Percentiles rank a stretch among this genome's conserved stretches.
Evolutionary conservation across 768 basidiomycete species (phyloP).

Genomic region (Mycena polygramma): DNA sequence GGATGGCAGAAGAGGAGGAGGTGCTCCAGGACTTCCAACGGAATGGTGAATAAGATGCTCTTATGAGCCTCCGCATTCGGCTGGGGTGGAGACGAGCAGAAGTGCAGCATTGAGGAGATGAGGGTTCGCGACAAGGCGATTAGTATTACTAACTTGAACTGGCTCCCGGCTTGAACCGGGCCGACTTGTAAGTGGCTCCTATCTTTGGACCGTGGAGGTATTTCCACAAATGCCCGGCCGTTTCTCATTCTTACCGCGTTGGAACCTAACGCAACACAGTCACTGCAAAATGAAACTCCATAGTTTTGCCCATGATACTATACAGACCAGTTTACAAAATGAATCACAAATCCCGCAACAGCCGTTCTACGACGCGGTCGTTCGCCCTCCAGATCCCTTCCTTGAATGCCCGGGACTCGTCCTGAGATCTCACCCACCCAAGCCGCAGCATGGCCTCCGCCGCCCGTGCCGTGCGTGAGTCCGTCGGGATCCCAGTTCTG

Average conservation of each 20-base stretch:
- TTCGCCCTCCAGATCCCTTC: constrained; percentile 47
- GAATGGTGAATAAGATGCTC: constrained; percentile 52
- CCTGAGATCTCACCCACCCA: constrained; percentile 47
- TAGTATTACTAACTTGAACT: too few relatives aligned
- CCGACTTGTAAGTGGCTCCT: too few relatives aligned
- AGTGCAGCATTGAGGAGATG: constrained; percentile 10
- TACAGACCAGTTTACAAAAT: too few relatives aligned
- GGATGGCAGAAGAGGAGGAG: constrained; percentile 69
- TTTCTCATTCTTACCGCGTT: too few relatives aligned
- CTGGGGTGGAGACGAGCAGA: background rate
- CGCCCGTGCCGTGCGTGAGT: constrained; percentile 36
- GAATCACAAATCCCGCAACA: constrained; percentile 47
- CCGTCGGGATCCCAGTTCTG: constrained; percentile 28
- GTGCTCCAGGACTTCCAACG: constrained; percentile 71
- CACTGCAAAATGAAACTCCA: too few relatives aligned
- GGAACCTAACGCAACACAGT: too few relatives aligned
- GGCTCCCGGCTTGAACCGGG: too few relatives aligned
- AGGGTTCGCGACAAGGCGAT: too few relatives aligned
- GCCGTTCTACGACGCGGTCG: constrained; percentile 44
- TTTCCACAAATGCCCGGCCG: too few relatives aligned
- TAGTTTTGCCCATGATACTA: too few relatives aligned
- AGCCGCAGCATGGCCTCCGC: constrained; percentile 46
- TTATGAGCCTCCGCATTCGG: background rate
- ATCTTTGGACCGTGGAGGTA: too few relatives aligned
- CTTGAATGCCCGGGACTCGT: constrained; percentile 46